Percentiles rank a stretch among this genome's conserved stretches.
phyloP scores from a whole-genome alignment of 192 early-diverging fungal genomes.

The Gamsiella multidivaricata region DNA sequence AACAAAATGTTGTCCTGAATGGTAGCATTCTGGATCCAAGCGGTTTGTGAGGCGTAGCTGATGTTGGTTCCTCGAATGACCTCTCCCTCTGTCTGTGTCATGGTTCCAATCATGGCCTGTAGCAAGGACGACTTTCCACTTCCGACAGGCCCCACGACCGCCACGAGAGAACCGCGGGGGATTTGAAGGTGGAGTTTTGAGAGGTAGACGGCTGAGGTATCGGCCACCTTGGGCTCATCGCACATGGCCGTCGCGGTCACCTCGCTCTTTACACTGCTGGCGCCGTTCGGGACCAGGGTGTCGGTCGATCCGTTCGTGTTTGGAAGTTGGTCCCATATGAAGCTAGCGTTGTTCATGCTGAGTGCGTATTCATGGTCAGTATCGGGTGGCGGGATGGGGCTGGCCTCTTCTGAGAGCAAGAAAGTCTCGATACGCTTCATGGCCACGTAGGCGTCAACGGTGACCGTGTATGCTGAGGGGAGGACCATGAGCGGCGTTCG shows the following conservation, averaged over 20 bases:
- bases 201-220: conserved; percentile 13
- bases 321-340: conserved; percentile 36
- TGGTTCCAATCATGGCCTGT: conserved; percentile 64
- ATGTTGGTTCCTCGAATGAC: conserved; percentile 36
- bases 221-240: neutral
- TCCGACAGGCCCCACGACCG: conserved; percentile 66
- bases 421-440: conserved; percentile 46
- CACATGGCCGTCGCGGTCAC: neutral
- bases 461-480: conserved; percentile 30
- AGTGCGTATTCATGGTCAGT: conserved; percentile 56
- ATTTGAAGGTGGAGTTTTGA: conserved; percentile 42
- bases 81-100: conserved; percentile 35
- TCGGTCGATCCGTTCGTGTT: conserved; percentile 9
- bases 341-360: conserved; percentile 38
- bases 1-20: conserved; percentile 80
- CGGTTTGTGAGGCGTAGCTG: conserved; percentile 73
- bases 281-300: conserved; percentile 4
- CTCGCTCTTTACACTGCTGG: neutral
- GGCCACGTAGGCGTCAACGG: conserved; percentile 44
- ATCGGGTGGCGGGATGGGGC: conserved; percentile 31
- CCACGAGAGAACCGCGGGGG: conserved; percentile 43
- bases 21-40: conserved; percentile 73
- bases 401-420: conserved; percentile 36
- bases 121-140: conserved; percentile 69
- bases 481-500: conserved; percentile 44